Evolutionary conservation across 2,329 filamentous ascomycete genomes (phyloP).

Genomic region (Lachnellula cervina): DNA sequence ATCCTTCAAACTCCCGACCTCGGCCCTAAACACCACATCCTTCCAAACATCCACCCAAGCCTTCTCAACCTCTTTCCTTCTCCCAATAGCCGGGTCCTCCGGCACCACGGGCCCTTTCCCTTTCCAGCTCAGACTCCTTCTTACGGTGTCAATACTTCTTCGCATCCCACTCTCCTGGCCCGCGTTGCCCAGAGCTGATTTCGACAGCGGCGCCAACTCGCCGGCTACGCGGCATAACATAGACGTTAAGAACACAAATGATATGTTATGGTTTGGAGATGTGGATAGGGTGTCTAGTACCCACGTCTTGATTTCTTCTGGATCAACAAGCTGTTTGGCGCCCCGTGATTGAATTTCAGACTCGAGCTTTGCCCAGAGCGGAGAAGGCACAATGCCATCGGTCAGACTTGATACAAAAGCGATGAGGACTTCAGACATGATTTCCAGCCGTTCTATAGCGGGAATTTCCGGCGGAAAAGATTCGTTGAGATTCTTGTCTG

Average conservation of each 20-base stretch:
- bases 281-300: constrained; percentile 70
- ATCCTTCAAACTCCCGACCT: constrained; percentile 40
- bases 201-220: constrained; percentile 44
- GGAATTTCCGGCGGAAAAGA: constrained; percentile 59
- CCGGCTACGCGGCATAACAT: constrained; percentile 60
- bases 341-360: constrained; percentile 45
- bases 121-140: constrained; percentile 28
- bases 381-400: constrained; percentile 70
- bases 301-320: constrained; percentile 53
- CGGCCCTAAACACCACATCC: constrained; percentile 50
- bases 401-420: constrained; percentile 69
- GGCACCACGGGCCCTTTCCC: constrained; percentile 27
- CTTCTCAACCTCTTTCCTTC: constrained; percentile 54
- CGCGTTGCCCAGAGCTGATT: constrained; percentile 14
- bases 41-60: constrained; percentile 63
- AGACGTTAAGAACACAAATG: constrained; percentile 80
- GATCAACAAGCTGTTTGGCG: constrained; percentile 37
- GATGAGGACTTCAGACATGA: constrained; percentile 65
- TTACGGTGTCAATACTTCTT: constrained; percentile 22
- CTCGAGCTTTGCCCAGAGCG: constrained; percentile 67
- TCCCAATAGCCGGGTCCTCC: constrained; percentile 45
- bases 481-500: constrained; percentile 55
- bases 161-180: constrained; percentile 11
- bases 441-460: constrained; percentile 66
- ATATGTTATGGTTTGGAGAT: constrained; percentile 76